Percentiles rank a stretch among this genome's conserved stretches.
Conservation (phyloP, 2,329 filamentous ascomycete genomes). For the Pseudogymnoascus sp. region DNA sequence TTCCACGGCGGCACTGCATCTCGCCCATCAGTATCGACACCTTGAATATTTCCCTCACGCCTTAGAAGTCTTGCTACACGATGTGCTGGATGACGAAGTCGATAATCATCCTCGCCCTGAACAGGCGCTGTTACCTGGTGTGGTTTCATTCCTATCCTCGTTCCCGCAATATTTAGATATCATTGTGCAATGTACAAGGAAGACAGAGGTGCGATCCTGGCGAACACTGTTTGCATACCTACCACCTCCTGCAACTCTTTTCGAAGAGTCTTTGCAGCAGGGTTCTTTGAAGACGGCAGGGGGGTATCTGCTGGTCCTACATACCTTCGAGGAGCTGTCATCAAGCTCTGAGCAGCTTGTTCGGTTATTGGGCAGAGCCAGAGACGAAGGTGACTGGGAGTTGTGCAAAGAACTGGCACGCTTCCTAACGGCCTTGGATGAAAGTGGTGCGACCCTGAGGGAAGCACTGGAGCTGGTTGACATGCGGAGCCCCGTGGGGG, state of each 20-base stretch:
- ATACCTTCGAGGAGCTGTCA: slow-evolving; percentile 67
- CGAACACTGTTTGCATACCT: slow-evolving; percentile 86
- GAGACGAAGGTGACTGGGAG: slow-evolving; percentile 84
- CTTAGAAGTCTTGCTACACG: slow-evolving; percentile 83
- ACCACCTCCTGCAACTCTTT: slow-evolving; percentile 82
- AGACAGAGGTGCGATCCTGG: slow-evolving; percentile 94
- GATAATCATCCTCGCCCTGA: slow-evolving; percentile 60
- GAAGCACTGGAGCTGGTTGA: slow-evolving; percentile 61
- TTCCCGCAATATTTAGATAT: slow-evolving; percentile 88
- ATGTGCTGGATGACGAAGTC: slow-evolving; percentile 90
- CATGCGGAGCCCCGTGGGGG: slow-evolving; percentile 31
- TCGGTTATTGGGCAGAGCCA: slow-evolving; percentile 71
- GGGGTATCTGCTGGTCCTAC: slow-evolving; percentile 89
- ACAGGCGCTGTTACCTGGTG: slow-evolving; percentile 55
- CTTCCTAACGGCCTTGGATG: slow-evolving; percentile 90
- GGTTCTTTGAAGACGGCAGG: slow-evolving; percentile 90
- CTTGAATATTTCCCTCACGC: slow-evolving; percentile 90
- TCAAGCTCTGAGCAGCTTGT: slow-evolving; percentile 71
- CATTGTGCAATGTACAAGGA: slow-evolving; percentile 91
- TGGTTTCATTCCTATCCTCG: slow-evolving; percentile 58
- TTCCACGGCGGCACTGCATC: slow-evolving; percentile 68
- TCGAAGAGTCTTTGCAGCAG: slow-evolving; percentile 81
- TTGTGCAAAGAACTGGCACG: slow-evolving; percentile 88
- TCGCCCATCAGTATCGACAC: slow-evolving; percentile 78
- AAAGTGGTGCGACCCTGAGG: slow-evolving; percentile 70